Base-by-base conservation (phyloP, 2,329 filamentous ascomycete species). In the Fusarium temperatum region DNA sequence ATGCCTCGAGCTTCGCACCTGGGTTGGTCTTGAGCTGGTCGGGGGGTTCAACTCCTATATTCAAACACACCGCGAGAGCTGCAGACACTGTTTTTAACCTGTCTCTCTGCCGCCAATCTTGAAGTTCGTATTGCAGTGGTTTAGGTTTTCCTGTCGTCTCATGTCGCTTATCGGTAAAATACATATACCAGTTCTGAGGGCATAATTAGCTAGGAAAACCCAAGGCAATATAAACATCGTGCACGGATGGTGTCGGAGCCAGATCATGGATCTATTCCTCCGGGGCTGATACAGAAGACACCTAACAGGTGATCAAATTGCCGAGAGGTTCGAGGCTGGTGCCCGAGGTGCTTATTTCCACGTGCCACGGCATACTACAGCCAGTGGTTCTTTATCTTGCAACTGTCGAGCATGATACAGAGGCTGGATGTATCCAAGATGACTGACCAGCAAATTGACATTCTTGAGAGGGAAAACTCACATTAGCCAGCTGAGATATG, bases 61-160 rank as follows among this genome's bases (percentile, higher is more conserved):
- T 99, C 66, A 99, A 87, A 82, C 96, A 99, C 55, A 99, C 92
- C 1, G 95, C 95, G 42, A 99, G 89, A 38, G 97, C 94, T 28
- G 96, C 96, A 24, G 95, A 98, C 11, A 99, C 95, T 0, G 96
- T 99, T 86, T 99, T 99, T 71, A 98, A 87, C 20, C 96, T 90
- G 82, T 99, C 96, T 76, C 95, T 92, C 93, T 98, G 98, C 66
- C 96, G 93, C 96, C 96, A 99, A 81, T 98, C 96, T 80, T 97
- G 93, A 11, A 97, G 85, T 72, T 90, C 87, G 75, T 89, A 89
- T 32, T 85, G 82, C 24, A 87, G 88, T 59, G 90, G 88, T 80
- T 95, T 94, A 22, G 95, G 94, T 75, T 95, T 94, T 28, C 95
- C 96, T 41, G 94, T 96, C 28, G 94, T 96, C 81, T 98, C 96